Base-by-base conservation (phyloP, 306 rosid species). In the Trifolium fragiferum region DNA sequence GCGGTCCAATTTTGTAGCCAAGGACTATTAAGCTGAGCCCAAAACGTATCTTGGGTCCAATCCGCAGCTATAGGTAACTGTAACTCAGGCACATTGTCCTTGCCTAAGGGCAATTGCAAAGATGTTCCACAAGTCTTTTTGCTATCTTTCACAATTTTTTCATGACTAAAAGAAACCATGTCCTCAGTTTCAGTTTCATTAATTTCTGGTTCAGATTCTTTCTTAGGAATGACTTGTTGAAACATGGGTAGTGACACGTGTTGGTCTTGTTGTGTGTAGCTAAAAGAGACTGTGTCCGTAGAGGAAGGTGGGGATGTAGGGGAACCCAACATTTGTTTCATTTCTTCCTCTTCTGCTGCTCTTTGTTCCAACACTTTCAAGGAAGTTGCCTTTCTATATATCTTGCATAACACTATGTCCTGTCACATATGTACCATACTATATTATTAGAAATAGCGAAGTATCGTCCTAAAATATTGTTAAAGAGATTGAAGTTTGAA, bases 321-420 rank as follows among this genome's bases (percentile, higher is more conserved):
- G 54, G 86, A 87, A 15, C 84, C 82, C 4, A 67, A 43, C 59
- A 88, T 60, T 75, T 47, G 85, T 81, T 79, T 90, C 76, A 66
- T 80, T 62, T 92, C 95, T 82, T 88, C 95, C 76, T 90, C 97
- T 70, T 70, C 72, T 19, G 90, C 90, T 74, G 97, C 97, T 47
- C 96, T 94, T 76, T 91, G 90, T 80, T 94, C 99, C 10, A 94
- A 62, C 46, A 89, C 99, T 70, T 94, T 94, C 95, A 94, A 84
- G 0, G 99, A 92, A 72, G 99, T 94, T 67, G 99, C 99, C 86
- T 94, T 94, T 75, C 94, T 68, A 18, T 94, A 94, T 67, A 94
- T 90, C 85, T 92, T 94, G 87, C 99, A 94, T 23, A 94, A 50
- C 11, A 94, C 99, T 30, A 90, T 83, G 68, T 94, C 97, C 98